Evolutionary conservation across 805 yeast genomes (phyloP), one percentile per base, ranked within the genome.

Genomic region (Candida silvicultrix): DNA sequence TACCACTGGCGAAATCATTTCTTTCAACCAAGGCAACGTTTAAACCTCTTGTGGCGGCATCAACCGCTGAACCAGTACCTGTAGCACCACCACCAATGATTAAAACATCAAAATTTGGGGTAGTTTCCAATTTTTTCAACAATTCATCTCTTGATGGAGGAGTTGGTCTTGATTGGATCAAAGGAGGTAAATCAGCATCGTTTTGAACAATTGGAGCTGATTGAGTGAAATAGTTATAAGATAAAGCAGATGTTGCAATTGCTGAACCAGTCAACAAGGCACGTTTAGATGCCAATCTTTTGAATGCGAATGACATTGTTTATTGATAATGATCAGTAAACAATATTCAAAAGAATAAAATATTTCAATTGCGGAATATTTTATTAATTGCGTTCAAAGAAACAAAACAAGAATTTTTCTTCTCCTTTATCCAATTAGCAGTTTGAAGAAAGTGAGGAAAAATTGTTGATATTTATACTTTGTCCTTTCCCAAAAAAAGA

Each of bases 81-180:
- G 94, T 83, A 36, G 97, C 97, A 63, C 98, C 98, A 55, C 97
- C 97, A 50, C 98, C 98, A 55, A 92, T 81, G 55, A 90, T 74
- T 52, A 90, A 68, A n/a, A 90, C 76, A 63, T 92, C 97, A 59
- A 77, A 82, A 60, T 83, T 75, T 44, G 77, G 65, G 41, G 70
- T 59, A 48, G 74, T 55, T 62, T 74, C 69, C 48, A 83, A 62
- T 48, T 73, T 74, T 5, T 70, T 58, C 43, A 84, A 51, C 49
- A 83, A 62, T 41, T 76, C 78, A 4, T 67, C 64, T 62, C 92
- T 71, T 1, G 80, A 46, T 22, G 87, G 86, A 43, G 84, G 83
- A 16, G 72, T 54, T 5, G 73, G 68, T 44, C 69, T 64, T 9
- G 68, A 54, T 44, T 73, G 77, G 19, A 66, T 56, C 43, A 81